Evolutionary conservation across 2,329 filamentous ascomycete genomes (phyloP).

Genomic region (Albifimbria verrucaria): DNA sequence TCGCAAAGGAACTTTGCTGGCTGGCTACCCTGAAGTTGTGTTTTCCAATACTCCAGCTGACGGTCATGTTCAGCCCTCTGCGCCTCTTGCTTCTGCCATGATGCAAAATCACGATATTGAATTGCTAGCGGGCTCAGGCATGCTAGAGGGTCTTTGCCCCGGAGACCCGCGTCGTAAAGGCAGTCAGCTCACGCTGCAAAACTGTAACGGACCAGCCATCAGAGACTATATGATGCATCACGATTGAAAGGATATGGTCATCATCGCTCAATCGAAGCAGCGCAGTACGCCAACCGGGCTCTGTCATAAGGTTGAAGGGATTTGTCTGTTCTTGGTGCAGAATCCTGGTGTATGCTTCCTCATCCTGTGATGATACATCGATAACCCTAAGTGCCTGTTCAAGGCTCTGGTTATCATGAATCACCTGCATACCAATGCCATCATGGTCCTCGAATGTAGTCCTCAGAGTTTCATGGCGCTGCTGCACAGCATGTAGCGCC

Average conservation of each 20-base stretch:
- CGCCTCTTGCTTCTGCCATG: conserved; percentile 13
- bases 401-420: neutral
- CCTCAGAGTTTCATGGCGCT: conserved; percentile 10
- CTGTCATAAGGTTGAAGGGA: too few species aligned
- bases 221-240: conserved; percentile 13
- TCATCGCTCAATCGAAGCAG: too few species aligned
- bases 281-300: too few species aligned
- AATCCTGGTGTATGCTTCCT: neutral
- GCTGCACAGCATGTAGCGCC: conserved; percentile 8
- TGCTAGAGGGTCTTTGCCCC: conserved; percentile 5
- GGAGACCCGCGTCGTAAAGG: neutral
- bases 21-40: conserved; percentile 7
- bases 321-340: neutral
- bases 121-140: conserved; percentile 11
- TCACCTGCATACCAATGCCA: conserved; percentile 2
- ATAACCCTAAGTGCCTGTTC: neutral
- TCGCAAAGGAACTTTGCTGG: conserved; percentile 8
- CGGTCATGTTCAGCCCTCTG: conserved; percentile 5
- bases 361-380: neutral
- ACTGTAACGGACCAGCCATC: conserved; percentile 15
- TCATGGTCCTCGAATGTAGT: conserved; percentile 7
- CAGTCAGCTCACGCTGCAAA: conserved; percentile 6
- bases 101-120: conserved; percentile 16
- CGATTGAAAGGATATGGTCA: conserved; percentile 10
- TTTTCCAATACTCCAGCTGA: conserved; percentile 15